These are phyloP conservation scores for Calonectria pauciramosa DNA, from an alignment of 2,329 filamentous ascomycete species.

Conservation along the genomic window DNA sequence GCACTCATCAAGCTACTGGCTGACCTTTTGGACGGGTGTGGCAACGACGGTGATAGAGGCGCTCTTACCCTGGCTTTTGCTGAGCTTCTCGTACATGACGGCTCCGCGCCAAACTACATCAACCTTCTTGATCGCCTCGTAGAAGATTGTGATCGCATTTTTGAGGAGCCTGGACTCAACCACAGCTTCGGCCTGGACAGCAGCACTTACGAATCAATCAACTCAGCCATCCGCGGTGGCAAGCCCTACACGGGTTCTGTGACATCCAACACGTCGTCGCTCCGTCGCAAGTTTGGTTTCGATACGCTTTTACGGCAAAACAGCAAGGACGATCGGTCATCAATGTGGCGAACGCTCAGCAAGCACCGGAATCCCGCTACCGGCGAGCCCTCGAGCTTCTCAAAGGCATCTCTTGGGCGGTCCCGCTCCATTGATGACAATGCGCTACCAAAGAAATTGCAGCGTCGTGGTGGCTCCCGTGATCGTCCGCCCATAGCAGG, in stretches of 20 bases:
- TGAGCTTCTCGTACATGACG: slow-evolving; percentile 84
- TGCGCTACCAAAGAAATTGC: slow-evolving; percentile 58
- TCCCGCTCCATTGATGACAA: slow-evolving; percentile 83
- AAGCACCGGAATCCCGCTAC: slow-evolving; percentile 77
- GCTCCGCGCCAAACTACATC: slow-evolving; percentile 85
- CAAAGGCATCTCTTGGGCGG: slow-evolving; percentile 75
- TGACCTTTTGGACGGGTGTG: slow-evolving; percentile 89
- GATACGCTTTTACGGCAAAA: slow-evolving; percentile 82
- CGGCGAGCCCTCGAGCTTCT: slow-evolving; percentile 74
- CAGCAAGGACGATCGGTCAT: slow-evolving; percentile 82
- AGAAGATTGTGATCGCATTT: slow-evolving; percentile 90
- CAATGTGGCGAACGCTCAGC: slow-evolving; percentile 89
- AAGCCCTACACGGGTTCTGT: slow-evolving; percentile 80
- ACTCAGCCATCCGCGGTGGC: slow-evolving; percentile 66
- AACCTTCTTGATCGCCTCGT: slow-evolving; percentile 90
- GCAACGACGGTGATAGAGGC: slow-evolving; percentile 91
- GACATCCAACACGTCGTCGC: slow-evolving; percentile 87
- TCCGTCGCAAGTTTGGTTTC: slow-evolving; percentile 87
- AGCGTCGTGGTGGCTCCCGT: slow-evolving; percentile 66
- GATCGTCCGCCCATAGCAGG: slow-evolving; percentile 73
- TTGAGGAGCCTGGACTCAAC: slow-evolving; percentile 71
- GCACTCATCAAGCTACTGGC: slow-evolving; percentile 88
- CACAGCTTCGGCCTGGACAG: slow-evolving; percentile 56
- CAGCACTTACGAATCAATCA: slow-evolving; percentile 70
- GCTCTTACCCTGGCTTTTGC: slow-evolving; percentile 90